Conservation (phyloP, 1,139 yeast genomes). For the Meyerozyma carpophila region DNA sequence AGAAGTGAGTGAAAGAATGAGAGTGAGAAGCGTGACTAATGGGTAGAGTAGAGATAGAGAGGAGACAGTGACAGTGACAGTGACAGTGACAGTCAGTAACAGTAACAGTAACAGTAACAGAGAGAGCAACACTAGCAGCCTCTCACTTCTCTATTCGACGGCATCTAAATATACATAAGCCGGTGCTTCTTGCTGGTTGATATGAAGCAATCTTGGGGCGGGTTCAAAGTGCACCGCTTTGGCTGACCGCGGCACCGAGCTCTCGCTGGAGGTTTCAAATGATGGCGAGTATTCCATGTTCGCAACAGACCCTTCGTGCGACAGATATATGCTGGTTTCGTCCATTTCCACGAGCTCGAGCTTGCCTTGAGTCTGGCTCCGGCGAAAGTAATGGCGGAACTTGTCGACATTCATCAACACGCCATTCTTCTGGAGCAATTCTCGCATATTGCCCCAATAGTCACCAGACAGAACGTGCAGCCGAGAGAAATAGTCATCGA, state of each 20-base stretch:
- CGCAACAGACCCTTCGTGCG: conserved; percentile 77
- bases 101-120: too few species aligned
- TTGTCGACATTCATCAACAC: conserved; percentile 1
- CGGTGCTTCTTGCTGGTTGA: conserved; percentile 1
- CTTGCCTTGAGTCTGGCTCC: neutral
- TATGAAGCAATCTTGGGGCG: neutral
- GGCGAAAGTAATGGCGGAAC: neutral
- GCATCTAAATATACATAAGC: conserved; percentile 1
- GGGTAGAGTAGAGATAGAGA: too few species aligned
- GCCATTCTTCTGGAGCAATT: neutral
- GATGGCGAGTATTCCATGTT: conserved; percentile 13
- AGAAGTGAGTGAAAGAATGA: too few species aligned
- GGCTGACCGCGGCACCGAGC: neutral
- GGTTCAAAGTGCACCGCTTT: conserved; percentile 1
- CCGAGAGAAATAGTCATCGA: conserved; percentile 1
- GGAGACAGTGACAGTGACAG: too few species aligned
- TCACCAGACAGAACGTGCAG: neutral
- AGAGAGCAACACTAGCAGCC: too few species aligned
- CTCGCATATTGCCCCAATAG: neutral
- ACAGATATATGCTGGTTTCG: neutral
- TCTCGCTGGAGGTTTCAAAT: neutral
- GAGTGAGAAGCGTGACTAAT: too few species aligned
- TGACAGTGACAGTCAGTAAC: too few species aligned
- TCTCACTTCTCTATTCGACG: neutral
- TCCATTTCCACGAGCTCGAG: neutral